Conservation (phyloP, 2,329 filamentous ascomycete genomes). For the Clonostachys sp. region DNA sequence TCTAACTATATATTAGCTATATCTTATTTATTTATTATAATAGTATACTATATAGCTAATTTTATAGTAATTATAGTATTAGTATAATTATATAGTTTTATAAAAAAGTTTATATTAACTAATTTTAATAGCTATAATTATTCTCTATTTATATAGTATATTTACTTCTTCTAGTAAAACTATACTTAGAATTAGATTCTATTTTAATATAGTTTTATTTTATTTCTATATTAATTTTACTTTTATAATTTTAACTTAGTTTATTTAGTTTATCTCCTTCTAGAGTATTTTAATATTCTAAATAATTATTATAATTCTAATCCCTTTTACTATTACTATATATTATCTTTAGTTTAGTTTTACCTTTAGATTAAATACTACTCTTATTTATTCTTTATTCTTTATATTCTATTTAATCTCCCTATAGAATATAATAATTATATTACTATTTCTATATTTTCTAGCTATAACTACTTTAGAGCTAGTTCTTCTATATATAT, state of each 20-base stretch:
- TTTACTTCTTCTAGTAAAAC: not conserved
- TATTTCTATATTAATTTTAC: not conserved
- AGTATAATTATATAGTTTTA: not conserved
- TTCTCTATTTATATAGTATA: not conserved
- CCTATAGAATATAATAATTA: too few species aligned
- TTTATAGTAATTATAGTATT: not conserved
- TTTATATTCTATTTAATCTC: too few species aligned
- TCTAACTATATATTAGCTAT: not conserved
- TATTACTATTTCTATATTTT: too few species aligned
- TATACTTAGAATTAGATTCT: not conserved
- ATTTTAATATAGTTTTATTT: too few species aligned
- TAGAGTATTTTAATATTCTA: not conserved
- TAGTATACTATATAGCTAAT: not conserved
- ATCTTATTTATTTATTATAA: not conserved
- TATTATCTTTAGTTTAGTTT: too few species aligned
- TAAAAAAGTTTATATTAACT: not conserved
- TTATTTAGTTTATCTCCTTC: not conserved
- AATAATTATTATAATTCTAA: not conserved
- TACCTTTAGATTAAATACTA: too few species aligned
- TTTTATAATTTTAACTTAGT: not conserved
- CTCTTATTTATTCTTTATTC: too few species aligned
- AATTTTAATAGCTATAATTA: not conserved
- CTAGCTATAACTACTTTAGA: not conserved
- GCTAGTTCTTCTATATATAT: not conserved
- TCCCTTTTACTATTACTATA: not conserved